Percentiles rank a stretch among this genome's conserved stretches.
These are phyloP conservation scores for Auricularia sp. DNA, from an alignment of 768 basidiomycete species.

Conservation along the genomic window DNA sequence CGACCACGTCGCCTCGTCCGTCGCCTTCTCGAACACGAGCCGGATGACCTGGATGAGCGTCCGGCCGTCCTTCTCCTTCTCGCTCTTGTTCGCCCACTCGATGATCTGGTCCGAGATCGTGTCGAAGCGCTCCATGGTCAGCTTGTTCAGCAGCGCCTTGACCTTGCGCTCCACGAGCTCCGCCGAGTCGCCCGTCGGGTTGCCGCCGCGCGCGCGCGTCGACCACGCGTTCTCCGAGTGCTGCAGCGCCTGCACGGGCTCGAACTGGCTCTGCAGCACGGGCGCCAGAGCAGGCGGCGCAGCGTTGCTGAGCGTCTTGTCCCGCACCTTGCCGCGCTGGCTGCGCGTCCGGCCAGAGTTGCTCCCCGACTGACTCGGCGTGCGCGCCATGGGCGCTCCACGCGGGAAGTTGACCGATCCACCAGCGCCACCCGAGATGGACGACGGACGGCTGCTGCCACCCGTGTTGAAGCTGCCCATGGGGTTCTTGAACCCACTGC, in stretches of 20 bases:
- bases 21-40: constrained; percentile 95
- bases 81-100: constrained; percentile 86
- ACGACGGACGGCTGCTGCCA: constrained; percentile 8
- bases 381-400: constrained; percentile 45
- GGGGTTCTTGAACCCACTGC: not conserved
- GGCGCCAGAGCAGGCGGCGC: constrained; percentile 16
- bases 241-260: constrained; percentile 71
- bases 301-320: constrained; percentile 37
- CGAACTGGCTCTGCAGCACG: constrained; percentile 19
- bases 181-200: constrained; percentile 43
- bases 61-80: constrained; percentile 84
- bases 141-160: constrained; percentile 83
- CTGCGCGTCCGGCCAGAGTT: constrained; percentile 52
- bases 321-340: constrained; percentile 76
- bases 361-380: constrained; percentile 36
- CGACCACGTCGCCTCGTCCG: constrained; percentile 90
- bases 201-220: constrained; percentile 34
- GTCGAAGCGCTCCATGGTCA: constrained; percentile 94
- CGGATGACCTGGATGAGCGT: constrained; percentile 94
- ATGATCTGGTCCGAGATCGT: constrained; percentile 94
- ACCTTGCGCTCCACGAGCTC: constrained; percentile 90
- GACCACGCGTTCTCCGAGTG: constrained; percentile 79
- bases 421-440: not conserved
- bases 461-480: constrained; percentile 18
- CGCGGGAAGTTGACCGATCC: not conserved